A percentile compares a stretch with the other conserved stretches of the same genome.
phyloP scores from a whole-genome alignment of 2,329 filamentous ascomycete species.

The Shiraia bambusicola region DNA sequence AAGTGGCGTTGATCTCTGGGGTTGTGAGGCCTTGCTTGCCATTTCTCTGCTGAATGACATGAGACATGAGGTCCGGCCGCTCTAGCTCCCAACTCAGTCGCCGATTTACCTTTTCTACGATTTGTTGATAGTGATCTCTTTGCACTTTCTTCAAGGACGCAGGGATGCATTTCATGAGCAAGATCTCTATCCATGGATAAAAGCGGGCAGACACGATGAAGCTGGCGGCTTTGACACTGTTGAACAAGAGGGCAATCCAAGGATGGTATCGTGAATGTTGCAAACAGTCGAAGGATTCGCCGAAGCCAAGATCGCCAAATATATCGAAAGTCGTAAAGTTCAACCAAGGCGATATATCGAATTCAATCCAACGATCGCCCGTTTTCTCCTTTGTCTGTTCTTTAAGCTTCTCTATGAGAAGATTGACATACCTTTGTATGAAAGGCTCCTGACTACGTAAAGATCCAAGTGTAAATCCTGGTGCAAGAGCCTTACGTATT shows the following conservation, averaged over 20 bases:
- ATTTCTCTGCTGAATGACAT: constrained; percentile 5
- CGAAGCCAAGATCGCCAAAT: constrained; percentile 27
- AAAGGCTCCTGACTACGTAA: constrained; percentile 10
- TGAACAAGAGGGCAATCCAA: constrained; percentile 11
- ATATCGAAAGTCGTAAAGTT: constrained; percentile 17
- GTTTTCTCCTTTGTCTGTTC: constrained; percentile 1
- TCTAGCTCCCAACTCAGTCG: constrained; percentile 1
- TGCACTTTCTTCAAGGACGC: constrained; percentile 4
- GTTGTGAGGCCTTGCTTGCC: constrained; percentile 8
- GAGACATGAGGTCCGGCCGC: constrained; percentile 8
- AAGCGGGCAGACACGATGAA: constrained; percentile 5
- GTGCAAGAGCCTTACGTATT: constrained; percentile 9
- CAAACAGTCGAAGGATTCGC: constrained; percentile 29
- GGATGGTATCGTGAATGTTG: constrained; percentile 16
- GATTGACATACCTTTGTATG: constrained; percentile 4
- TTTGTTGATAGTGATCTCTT: constrained; percentile 5
- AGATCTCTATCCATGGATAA: constrained; percentile 7
- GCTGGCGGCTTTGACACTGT: constrained; percentile 4
- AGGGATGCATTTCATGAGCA: constrained; percentile 5
- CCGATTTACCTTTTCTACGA: constrained; percentile 7
- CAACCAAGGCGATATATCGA: constrained; percentile 14
- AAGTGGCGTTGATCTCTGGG: constrained; percentile 6
- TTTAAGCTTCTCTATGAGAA: constrained; percentile 6
- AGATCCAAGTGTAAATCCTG: constrained; percentile 8
- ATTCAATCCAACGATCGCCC: not conserved